These are phyloP conservation scores for Eimeria maxima DNA, from an alignment of 169 alveolate species.

Conservation along the genomic window DNA sequence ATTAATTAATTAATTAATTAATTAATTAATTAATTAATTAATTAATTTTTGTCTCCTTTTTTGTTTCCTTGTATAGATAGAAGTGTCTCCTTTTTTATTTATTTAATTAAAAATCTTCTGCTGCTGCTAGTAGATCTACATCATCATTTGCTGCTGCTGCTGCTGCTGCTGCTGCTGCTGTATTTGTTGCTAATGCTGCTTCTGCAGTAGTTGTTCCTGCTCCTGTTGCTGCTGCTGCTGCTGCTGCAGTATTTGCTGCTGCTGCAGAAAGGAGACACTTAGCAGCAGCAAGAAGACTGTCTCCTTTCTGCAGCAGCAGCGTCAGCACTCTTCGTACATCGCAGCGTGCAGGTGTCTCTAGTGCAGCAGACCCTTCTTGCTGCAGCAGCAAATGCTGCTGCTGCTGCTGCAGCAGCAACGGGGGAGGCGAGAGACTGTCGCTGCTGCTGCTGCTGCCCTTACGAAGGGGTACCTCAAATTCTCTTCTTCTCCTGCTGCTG, in stretches of 20 bases:
- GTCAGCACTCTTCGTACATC: not conserved
- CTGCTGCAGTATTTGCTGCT: too few species aligned
- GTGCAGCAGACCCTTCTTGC: not conserved
- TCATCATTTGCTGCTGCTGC: too few species aligned
- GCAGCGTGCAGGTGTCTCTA: not conserved
- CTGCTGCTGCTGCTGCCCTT: not conserved
- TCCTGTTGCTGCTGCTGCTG: too few species aligned
- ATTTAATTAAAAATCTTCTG: too few species aligned
- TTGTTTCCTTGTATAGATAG: not conserved
- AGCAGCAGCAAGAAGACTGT: not conserved
- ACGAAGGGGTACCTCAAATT: not conserved
- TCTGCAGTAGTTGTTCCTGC: too few species aligned
- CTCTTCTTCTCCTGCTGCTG: not conserved
- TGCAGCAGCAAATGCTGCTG: not conserved
- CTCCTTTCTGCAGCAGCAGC: not conserved
- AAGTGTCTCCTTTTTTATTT: not conserved
- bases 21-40: too few species aligned
- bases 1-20: too few species aligned
- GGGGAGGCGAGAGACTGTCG: not conserved
- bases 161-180: too few species aligned
- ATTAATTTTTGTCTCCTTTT: too few species aligned
- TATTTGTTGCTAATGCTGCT: too few species aligned
- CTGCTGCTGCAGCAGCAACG: not conserved
- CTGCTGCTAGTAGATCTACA: too few species aligned
- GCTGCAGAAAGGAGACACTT: not conserved